phyloP scores from a whole-genome alignment of 1,139 yeast species.

The Pichia sp. region DNA sequence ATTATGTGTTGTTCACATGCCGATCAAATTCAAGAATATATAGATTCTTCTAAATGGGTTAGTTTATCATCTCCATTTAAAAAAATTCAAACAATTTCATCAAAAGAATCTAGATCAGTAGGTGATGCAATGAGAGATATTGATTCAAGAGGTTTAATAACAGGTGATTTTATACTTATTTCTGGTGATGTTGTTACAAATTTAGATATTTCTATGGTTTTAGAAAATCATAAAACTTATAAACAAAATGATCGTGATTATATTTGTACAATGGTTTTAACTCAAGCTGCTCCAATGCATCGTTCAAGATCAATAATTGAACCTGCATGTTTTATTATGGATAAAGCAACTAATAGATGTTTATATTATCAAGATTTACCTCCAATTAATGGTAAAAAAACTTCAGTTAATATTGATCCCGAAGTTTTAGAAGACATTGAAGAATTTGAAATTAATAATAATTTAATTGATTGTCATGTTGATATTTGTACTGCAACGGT shows the following conservation, averaged over 20 bases:
- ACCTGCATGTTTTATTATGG: slow-evolving; percentile 80
- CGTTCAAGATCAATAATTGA: slow-evolving; percentile 73
- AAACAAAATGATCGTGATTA: slow-evolving; percentile 78
- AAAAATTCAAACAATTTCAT: slow-evolving; percentile 65
- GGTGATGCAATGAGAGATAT: slow-evolving; percentile 97
- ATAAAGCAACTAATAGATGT: slow-evolving; percentile 67
- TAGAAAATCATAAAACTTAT: slow-evolving; percentile 67
- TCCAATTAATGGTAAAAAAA: slow-evolving; percentile 43
- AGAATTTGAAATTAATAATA: slow-evolving; percentile 77
- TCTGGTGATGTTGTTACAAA: slow-evolving; percentile 95
- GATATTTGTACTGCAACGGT: slow-evolving; percentile 94
- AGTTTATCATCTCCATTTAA: slow-evolving; percentile 69
- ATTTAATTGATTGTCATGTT: slow-evolving; percentile 90
- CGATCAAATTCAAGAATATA: slow-evolving; percentile 76
- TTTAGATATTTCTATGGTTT: slow-evolving; percentile 67
- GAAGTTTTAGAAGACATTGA: slow-evolving; percentile 76
- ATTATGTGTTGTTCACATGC: slow-evolving; percentile 89
- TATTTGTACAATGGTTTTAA: slow-evolving; percentile 87
- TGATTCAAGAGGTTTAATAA: slow-evolving; percentile 82
- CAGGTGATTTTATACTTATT: slow-evolving; percentile 82
- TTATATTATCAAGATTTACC: slow-evolving; percentile 76
- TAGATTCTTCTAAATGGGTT: slow-evolving; percentile 80
- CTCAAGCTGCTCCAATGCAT: slow-evolving; percentile 82
- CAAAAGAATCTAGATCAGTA: slow-evolving; percentile 88
- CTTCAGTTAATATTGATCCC: slow-evolving; percentile 65